Evolutionary conservation across 345 rosid species (phyloP), one percentile per base, ranked within the genome.

Genomic region (Cardamine occulta): DNA sequence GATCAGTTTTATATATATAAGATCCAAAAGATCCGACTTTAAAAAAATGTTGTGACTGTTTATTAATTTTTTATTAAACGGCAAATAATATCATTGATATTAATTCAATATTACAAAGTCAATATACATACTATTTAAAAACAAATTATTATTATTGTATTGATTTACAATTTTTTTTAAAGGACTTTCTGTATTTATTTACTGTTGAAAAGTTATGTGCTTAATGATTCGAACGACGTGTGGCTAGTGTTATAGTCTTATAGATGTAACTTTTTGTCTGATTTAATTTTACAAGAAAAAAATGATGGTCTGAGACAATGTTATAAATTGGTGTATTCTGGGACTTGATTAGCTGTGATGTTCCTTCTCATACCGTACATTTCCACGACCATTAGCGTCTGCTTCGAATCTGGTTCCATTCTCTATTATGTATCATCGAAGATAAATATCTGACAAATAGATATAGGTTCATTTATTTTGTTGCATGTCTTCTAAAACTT

Each of bases 181-280:
- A 37, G 14, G 14, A 5, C 2, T 37, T 37, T 12, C 15, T 39
- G 44, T 39, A 12, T 17, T 5, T 59, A 34, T 17, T 32, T 9
- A 59, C 59, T 44, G 53, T 58, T 66, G 44, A 29, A 75, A 60
- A 42, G 63, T 51, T n/a, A 52, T 31, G 15, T 31, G 62, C 70
- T 45, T 63, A 44, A 76, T 76, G 71, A 70, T 76, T 54, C 40
- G 44, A 42, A 55, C 59, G 66, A 63, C 75, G 75, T 54, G 48
- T 63, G 70, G 70, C 75, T 76, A 76, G 76, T 55, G 66, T 70
- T 70, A 51, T 76, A 76, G 75, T 53, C 58, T 76, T 62, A 57
- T 76, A 76, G 75, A 70, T 70, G 71, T 17, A 44, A 70, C 80
- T 76, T 76, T 70, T 32, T 45, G 80, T 76, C 65, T 68, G 70